These are phyloP conservation scores for Plasmodium berghei DNA, from an alignment of 169 alveolate species.

Conservation along the genomic window DNA sequence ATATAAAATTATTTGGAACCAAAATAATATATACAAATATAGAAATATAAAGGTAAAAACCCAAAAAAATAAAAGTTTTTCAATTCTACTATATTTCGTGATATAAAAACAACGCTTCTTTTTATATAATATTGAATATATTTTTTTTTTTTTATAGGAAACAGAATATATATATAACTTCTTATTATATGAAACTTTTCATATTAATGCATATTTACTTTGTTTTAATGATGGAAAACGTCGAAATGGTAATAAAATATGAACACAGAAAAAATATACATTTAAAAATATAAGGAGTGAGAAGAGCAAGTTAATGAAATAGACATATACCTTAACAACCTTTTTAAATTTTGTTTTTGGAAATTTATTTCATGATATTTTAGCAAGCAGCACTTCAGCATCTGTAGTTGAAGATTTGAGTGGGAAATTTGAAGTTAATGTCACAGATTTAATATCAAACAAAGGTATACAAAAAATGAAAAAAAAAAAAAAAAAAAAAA, in stretches of 20 bases:
- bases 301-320: not conserved
- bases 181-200: conserved; percentile 35
- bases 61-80: not conserved
- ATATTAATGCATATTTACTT: conserved; percentile 46
- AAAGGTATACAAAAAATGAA: conserved; percentile 15
- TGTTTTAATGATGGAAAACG: conserved; percentile 40
- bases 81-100: not conserved
- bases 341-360: not conserved
- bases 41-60: conserved; percentile 54
- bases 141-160: conserved; percentile 18
- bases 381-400: not conserved
- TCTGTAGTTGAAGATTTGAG: conserved; percentile 16
- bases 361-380: not conserved
- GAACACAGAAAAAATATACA: not conserved
- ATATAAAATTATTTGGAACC: conserved; percentile 35
- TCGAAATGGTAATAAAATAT: conserved; percentile 24
- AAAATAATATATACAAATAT: conserved; percentile 43
- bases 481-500: conserved; percentile 8
- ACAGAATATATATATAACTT: conserved; percentile 65
- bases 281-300: not conserved
- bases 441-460: conserved; percentile 36
- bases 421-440: conserved; percentile 45
- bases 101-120: not conserved
- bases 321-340: no score
- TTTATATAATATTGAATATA: not conserved